A percentile compares a stretch with the other conserved stretches of the same genome.
Evolutionary conservation across 495 filamentous ascomycete genomes (phyloP).

Genomic region (Hyaloscypha variabilis): DNA sequence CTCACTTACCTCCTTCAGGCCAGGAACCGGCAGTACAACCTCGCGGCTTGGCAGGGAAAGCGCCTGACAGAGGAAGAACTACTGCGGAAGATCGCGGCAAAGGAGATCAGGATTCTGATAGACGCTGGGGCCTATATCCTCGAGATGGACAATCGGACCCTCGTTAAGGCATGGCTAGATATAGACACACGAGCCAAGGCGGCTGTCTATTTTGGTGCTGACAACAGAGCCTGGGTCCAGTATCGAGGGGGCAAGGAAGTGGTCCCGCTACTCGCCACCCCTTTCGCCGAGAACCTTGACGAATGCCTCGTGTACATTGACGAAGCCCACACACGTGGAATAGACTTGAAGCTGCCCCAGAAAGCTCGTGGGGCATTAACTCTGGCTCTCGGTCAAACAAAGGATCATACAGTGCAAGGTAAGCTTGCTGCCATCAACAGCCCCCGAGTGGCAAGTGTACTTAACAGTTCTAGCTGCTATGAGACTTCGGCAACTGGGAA

Average conservation of each 20-base stretch:
- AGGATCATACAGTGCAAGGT: conserved; percentile 66
- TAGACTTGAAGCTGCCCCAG: conserved; percentile 56
- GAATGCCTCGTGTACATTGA: conserved; percentile 62
- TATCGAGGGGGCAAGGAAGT: conserved; percentile 41
- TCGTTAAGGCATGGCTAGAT: conserved; percentile 52
- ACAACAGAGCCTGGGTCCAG: conserved; percentile 48
- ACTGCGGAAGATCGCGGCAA: conserved; percentile 34
- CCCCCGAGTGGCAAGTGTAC: background rate
- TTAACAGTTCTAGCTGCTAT: conserved; percentile 46
- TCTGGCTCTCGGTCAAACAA: conserved; percentile 53
- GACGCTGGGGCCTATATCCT: conserved; percentile 56
- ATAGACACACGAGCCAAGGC: conserved; percentile 43
- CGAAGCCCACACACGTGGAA: conserved; percentile 64
- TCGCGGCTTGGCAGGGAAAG: conserved; percentile 31
- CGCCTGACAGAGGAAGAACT: conserved; percentile 41
- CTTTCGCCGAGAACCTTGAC: conserved; percentile 50
- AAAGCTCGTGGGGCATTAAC: conserved; percentile 54
- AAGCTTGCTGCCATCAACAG: conserved; percentile 16
- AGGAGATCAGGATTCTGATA: conserved; percentile 46
- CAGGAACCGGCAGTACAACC: conserved; percentile 44
- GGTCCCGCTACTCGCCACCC: conserved; percentile 43
- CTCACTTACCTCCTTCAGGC: conserved; percentile 51
- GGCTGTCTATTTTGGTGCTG: conserved; percentile 50
- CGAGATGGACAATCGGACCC: conserved; percentile 43
- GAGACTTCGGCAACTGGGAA: conserved; percentile 44